Base-by-base conservation (phyloP, 2,329 filamentous ascomycete genomes). In the Fusarium nanum region DNA sequence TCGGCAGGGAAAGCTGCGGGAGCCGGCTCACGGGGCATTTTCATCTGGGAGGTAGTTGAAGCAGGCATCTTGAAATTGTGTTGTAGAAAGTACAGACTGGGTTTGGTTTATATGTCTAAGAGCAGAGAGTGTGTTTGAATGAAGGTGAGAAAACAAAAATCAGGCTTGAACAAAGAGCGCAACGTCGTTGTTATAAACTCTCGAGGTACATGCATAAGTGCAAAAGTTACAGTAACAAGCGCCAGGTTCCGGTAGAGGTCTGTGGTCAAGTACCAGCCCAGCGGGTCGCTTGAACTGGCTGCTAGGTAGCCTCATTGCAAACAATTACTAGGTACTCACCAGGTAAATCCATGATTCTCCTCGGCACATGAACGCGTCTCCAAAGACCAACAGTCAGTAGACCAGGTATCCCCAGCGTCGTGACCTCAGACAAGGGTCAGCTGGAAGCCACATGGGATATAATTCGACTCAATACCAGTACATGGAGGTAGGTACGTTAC, bases 1-100 rank as follows among this genome's bases (percentile, higher is more conserved):
- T 61, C 68, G 40, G 72, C 62, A 42, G 77, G 67, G 37, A 74
- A 66, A 45, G 76, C 73, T 44, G 70, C 72, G 40, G 78, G 78
- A 53, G 76, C 76, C 40, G 78, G 78, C 72, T 80, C 75, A 54
- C 69, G 70, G 64, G 76, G 73, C 76, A 80, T 79, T 57, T 80
- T 78, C 54, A 68, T 68, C 48, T 68, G 47, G 10, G 61, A 37
- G 41, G 37, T 34, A 41, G 62, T 40, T 42, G 70, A 46, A 53
- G 71, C 56, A 41, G 70, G 65, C 73, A 73, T 74, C 4, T 64
- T 70, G 56, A 30, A 25, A 46, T 8, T 48, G 44, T 44, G 18
- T 30, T 61, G 20, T 49, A 6, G 9, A 32, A 20, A 16, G 18
- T 20, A n/a, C 7, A 37, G 34, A 37, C 5, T n/a, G 18, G 18